Conservation (phyloP, 116 monocot genomes). For the Trichopus zeylanicus region DNA sequence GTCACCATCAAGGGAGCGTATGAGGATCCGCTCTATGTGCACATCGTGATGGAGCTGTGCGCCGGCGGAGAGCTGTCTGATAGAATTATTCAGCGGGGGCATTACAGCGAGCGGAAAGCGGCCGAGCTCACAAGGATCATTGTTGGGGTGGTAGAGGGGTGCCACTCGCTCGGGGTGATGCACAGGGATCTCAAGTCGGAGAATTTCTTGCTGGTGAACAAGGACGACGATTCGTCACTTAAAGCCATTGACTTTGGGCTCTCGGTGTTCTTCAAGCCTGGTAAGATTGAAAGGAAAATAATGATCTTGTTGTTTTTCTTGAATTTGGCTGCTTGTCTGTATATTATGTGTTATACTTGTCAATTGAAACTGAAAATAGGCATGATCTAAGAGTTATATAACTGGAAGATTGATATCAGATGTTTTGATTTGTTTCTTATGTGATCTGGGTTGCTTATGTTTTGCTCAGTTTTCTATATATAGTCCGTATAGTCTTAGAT, state of each 20-base stretch:
- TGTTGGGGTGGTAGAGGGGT: constrained; percentile 52
- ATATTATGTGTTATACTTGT: too few relatives aligned
- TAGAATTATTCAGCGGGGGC: constrained; percentile 53
- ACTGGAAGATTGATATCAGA: too few relatives aligned
- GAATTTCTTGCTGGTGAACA: constrained; percentile 54
- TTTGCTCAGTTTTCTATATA: too few relatives aligned
- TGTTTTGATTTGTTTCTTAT: too few relatives aligned
- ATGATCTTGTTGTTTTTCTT: too few relatives aligned
- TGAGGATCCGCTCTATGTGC: constrained; percentile 45
- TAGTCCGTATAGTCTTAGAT: too few relatives aligned
- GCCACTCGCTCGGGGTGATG: constrained; percentile 70
- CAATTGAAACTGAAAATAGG: too few relatives aligned
- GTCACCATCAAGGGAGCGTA: constrained; percentile 60
- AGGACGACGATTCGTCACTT: constrained; percentile 53
- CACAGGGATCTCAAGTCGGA: constrained; percentile 70
- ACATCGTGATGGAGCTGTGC: constrained; percentile 73
- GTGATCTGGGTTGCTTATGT: too few relatives aligned
- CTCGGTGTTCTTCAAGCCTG: constrained; percentile 72
- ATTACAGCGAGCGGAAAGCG: constrained; percentile 58
- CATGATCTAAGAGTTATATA: too few relatives aligned
- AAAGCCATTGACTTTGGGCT: constrained; percentile 70
- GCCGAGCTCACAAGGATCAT: constrained; percentile 48
- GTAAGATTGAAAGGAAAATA: too few relatives aligned
- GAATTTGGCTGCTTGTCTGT: too few relatives aligned
- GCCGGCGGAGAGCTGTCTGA: constrained; percentile 62